Conservation (phyloP, 768 basidiomycete species). For the Lentinula boryana region DNA sequence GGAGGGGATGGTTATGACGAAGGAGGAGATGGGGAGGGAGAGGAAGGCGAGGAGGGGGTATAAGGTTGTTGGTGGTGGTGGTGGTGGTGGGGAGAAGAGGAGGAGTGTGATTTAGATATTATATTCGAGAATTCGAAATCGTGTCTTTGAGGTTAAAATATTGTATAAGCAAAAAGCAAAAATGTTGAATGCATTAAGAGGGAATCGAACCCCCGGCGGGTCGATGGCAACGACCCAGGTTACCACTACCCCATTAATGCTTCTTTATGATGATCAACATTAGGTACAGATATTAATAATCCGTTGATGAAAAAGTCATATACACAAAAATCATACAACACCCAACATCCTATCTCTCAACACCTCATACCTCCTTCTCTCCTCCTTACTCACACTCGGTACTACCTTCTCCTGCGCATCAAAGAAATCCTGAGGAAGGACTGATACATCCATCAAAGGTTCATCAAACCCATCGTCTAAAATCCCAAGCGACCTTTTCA, state of each 20-base stretch:
- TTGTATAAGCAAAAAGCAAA: background rate
- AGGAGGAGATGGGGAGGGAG: constrained; percentile 60
- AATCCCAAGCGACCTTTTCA: constrained; percentile 62
- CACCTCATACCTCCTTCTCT: constrained; percentile 78
- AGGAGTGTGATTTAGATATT: background rate
- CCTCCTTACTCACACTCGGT: constrained; percentile 78
- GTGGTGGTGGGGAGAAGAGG: background rate
- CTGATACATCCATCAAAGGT: constrained; percentile 12
- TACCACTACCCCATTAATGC: background rate
- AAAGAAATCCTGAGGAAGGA: constrained; percentile 49
- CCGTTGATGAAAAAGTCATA: no score
- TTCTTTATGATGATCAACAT: no score
- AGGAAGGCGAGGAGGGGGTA: constrained; percentile 68
- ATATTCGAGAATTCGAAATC: no score
- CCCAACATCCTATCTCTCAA: constrained; percentile 66
- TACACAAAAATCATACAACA: no score
- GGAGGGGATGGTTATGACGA: constrained; percentile 57
- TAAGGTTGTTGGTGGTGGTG: constrained; percentile 31
- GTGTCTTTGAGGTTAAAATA: no score
- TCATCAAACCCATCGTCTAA: constrained; percentile 51
- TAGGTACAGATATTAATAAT: no score
- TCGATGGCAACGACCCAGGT: constrained; percentile 19
- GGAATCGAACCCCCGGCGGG: constrained; percentile 58
- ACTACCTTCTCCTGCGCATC: constrained; percentile 73
- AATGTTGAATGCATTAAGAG: constrained; percentile 37